These are phyloP conservation scores for Sclerotinia minor DNA, from an alignment of 2,329 filamentous ascomycete species.

Conservation along the genomic window DNA sequence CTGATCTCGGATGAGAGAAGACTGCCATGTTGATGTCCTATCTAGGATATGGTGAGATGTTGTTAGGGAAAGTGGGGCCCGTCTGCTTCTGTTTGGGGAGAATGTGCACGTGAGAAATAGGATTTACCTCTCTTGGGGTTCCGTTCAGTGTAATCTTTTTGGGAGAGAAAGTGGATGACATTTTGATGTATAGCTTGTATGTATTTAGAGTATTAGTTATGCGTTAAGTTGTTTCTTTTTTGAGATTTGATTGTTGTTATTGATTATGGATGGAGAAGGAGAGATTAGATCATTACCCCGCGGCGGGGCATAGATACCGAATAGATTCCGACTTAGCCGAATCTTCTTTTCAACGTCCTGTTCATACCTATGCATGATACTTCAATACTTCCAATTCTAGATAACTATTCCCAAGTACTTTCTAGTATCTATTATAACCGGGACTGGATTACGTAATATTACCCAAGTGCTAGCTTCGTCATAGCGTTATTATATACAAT, in stretches of 20 bases:
- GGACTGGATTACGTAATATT: too few species aligned
- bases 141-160: conserved; percentile 2
- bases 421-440: too few species aligned
- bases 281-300: background rate
- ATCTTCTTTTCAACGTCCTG: background rate
- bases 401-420: too few species aligned
- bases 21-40: conserved; percentile 16
- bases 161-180: background rate
- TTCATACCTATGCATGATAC: too few species aligned
- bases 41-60: background rate
- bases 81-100: too few species aligned
- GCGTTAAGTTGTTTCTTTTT: too few species aligned
- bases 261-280: background rate
- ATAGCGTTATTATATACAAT: background rate
- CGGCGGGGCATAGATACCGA: background rate
- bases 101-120: too few species aligned
- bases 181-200: background rate
- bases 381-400: too few species aligned
- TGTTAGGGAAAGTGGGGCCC: background rate
- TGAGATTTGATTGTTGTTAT: background rate
- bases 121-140: background rate
- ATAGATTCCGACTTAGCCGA: background rate
- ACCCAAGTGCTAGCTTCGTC: too few species aligned
- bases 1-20: conserved; percentile 5
- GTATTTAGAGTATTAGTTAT: background rate